Base-by-base conservation (phyloP, 1,284 basidiomycete species). In the Thecaphora frezii region DNA sequence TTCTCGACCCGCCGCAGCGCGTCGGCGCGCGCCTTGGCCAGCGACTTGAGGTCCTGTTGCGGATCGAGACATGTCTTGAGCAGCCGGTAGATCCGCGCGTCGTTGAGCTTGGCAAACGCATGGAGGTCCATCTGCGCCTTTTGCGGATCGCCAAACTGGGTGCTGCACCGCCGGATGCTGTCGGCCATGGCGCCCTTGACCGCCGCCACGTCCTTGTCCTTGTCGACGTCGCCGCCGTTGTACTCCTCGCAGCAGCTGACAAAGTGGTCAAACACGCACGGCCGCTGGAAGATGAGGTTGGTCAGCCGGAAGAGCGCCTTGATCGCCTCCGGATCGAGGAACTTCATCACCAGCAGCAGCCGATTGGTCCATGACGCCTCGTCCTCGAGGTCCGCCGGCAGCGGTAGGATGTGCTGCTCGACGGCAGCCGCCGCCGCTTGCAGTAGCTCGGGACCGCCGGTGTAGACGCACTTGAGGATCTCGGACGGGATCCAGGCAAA, bases 401-500 rank as follows among this genome's bases (percentile, higher is more conserved):
- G 80, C 0, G 94, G 93, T 2, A 97, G 82, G 48, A 98, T 86
- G 70, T 87, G 86, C 39, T 88, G 85, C 26, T 86, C 85, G 24
- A 96, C 73, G 4, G 86, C 83, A 0, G 52, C 50, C 0, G 63
- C 56, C 3, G 76, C 64, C 10, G 58, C 49, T 59, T 86, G 83
- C 68, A 89, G 86, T 7, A 69, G 23, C 0, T 86, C 85, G 1
- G 84, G 74, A 33, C 44, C 37, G 16, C 58, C 62, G 21, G 55
- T 53, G 33, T 60, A 70, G 23, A 59, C 48, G 33, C 84, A 53
- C 82, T 82, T 39, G 90, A 82, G 66, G 26, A 98, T 82, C 39
- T 84, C 83, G 30, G 88, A 84, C 0, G 96, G 93, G 58, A 99
- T 97, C 96, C 96, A 99, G 0, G 86, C 86, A 74, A 98, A 97